Percentiles rank a stretch among this genome's conserved stretches.
These are phyloP conservation scores for Huntiella bhutanensis DNA, from an alignment of 2,329 filamentous ascomycete genomes.

Conservation along the genomic window DNA sequence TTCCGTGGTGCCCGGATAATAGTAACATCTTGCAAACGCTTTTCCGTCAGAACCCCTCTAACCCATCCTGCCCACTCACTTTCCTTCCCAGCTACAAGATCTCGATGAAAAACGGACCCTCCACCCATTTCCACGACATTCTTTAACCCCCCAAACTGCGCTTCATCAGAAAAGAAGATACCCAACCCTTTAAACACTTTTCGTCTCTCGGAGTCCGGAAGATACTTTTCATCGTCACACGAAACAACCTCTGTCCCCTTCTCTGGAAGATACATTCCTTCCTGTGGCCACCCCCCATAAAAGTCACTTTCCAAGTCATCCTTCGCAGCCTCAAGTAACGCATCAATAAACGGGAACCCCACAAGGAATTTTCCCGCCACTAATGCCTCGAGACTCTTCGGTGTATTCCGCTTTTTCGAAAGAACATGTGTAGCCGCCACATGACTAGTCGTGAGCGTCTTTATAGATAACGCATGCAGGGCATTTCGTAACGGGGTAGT, in stretches of 20 bases:
- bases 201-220: conserved; percentile 44
- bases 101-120: neutral
- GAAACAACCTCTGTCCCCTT: conserved; percentile 56
- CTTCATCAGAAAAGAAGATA: conserved; percentile 65
- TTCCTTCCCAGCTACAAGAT: neutral
- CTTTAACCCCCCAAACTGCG: conserved; percentile 31
- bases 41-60: no score
- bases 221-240: conserved; percentile 48
- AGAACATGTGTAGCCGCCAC: conserved; percentile 67
- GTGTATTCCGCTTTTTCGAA: conserved; percentile 73
- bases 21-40: no score
- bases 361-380: conserved; percentile 69
- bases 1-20: no score
- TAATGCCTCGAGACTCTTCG: conserved; percentile 70
- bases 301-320: conserved; percentile 59
- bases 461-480: no score
- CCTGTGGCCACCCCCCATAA: conserved; percentile 57
- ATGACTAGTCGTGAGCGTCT: no score
- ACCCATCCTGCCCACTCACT: no score
- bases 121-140: neutral
- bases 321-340: conserved; percentile 37
- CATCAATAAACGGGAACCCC: conserved; percentile 51
- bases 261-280: conserved; percentile 52
- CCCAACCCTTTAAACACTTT: conserved; percentile 73
- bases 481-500: no score